Evolutionary conservation across 2,329 filamentous ascomycete species (phyloP).

Genomic region (Cercospora beticola): DNA sequence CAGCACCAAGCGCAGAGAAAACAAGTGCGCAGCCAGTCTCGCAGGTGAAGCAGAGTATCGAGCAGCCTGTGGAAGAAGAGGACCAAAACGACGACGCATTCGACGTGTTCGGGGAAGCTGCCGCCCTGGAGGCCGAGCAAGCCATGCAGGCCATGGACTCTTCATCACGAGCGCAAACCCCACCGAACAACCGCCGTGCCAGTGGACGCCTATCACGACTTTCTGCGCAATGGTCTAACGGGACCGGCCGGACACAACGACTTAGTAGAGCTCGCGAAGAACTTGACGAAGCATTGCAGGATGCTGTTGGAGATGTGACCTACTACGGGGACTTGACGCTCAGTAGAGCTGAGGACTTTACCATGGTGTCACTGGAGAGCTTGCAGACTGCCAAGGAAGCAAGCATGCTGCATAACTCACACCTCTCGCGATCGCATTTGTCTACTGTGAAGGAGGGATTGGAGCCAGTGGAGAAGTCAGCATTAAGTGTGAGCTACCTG

Average conservation of each 20-base stretch:
- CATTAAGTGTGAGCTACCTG: slow-evolving; percentile 31
- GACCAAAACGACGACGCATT: background rate
- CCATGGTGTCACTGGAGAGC: slow-evolving; percentile 52
- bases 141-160: slow-evolving; percentile 10
- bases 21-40: slow-evolving; percentile 8
- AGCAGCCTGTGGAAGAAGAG: slow-evolving; percentile 4
- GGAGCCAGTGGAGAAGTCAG: slow-evolving; percentile 21
- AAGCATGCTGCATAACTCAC: slow-evolving; percentile 19
- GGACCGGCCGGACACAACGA: slow-evolving; percentile 26
- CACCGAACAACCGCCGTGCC: slow-evolving; percentile 14
- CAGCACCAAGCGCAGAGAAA: slow-evolving; percentile 28
- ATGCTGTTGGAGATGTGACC: slow-evolving; percentile 30
- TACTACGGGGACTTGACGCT: slow-evolving; percentile 46
- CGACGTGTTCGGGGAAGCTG: background rate
- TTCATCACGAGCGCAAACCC: slow-evolving; percentile 14
- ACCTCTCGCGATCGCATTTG: slow-evolving; percentile 10
- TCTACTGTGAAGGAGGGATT: slow-evolving; percentile 10
- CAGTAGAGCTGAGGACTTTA: slow-evolving; percentile 52
- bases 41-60: slow-evolving; percentile 1
- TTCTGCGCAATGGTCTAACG: slow-evolving; percentile 18
- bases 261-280: slow-evolving; percentile 35
- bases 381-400: slow-evolving; percentile 39
- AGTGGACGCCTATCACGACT: slow-evolving; percentile 21
- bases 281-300: slow-evolving; percentile 34
- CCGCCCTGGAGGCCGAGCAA: slow-evolving; percentile 7